phyloP scores from a whole-genome alignment of 768 basidiomycete genomes.

The Collybia sp. region DNA sequence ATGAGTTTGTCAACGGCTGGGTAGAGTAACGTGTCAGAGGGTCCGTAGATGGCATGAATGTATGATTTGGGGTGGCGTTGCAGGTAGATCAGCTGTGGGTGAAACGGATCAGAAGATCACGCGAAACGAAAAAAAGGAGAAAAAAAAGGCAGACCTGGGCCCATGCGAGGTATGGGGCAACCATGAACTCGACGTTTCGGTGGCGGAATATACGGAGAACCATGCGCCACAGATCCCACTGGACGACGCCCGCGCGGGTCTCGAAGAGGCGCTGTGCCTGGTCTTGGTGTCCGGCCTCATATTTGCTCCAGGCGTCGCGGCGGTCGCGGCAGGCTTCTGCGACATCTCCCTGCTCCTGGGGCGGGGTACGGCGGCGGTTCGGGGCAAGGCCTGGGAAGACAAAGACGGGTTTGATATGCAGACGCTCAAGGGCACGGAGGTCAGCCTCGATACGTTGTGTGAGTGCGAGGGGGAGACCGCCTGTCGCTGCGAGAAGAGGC shows the following conservation, averaged over 20 bases:
- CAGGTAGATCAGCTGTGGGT: conserved; percentile 81
- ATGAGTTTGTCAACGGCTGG: conserved; percentile 87
- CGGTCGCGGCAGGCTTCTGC: conserved; percentile 72
- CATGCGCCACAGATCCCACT: conserved; percentile 94
- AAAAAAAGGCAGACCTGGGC: conserved; percentile 70
- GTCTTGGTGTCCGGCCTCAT: conserved; percentile 89
- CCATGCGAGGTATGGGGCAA: conserved; percentile 94
- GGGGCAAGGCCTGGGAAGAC: conserved; percentile 90
- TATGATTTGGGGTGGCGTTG: conserved; percentile 91
- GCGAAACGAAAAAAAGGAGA: conserved; percentile 5
- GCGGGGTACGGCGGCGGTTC: conserved; percentile 66
- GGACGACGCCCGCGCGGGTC: conserved; percentile 60
- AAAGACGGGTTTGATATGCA: conserved; percentile 97
- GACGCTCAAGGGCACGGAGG: conserved; percentile 83
- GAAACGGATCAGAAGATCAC: not conserved
- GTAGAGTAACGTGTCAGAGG: conserved; percentile 87
- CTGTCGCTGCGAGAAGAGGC: conserved; percentile 90
- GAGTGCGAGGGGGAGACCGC: conserved; percentile 88
- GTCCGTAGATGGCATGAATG: conserved; percentile 90
- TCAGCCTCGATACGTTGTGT: conserved; percentile 87
- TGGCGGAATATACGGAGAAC: conserved; percentile 91
- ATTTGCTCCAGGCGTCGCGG: conserved; percentile 87
- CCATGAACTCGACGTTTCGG: conserved; percentile 91
- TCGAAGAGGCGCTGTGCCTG: conserved; percentile 84
- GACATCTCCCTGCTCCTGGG: conserved; percentile 46